Evolutionary conservation across 139 green algal species (phyloP), one percentile per base, ranked within the genome.

Genomic region (Mychonastes homosphaera): DNA sequence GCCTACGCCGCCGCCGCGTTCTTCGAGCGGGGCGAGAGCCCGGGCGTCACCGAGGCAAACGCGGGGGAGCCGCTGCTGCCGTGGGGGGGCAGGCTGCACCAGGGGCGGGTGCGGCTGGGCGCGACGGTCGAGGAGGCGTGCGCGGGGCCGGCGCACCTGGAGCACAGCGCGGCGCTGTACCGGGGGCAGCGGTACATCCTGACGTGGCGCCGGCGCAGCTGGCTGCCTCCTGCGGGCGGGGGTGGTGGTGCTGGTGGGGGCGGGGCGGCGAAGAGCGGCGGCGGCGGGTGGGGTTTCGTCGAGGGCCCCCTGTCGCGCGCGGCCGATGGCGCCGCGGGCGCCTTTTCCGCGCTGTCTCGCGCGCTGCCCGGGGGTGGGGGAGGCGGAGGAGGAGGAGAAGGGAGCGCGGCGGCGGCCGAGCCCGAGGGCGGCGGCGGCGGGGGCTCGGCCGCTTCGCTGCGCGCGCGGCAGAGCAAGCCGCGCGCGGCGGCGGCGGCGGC

Each of bases 91-190:
- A 79, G 72, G n/a, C n/a, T n/a, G 62, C 64, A 78, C 53, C 67
- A 78, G 63, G 64, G 63, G 3, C 70, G 75, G 5, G 53, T 88
- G 28, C 67, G 83, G 65, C 72, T 90, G 52, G 84, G 84, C 6
- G 76, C 79, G 2, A 65, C 45, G 0, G 80, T 94, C 24, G 76
- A 82, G 63, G 65, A 79, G n/a, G 85, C 85, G 0, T 91, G 76
- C 46, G 29, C 43, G 6, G 61, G 54, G 4, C 80, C 80, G 5
- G 29, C 26, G 9, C 72, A 85, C 26, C 75, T 91, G 39, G 33
- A 56, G 13, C 65, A 65, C 24, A 57, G 76, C 19, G 53, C 56
- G 44, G 33, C 19, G 27, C 34, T 75, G 50, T 81, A 58, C 54
- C 58, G 56, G 57, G 33, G 60, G 15, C 56, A 83, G 67, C 61